Base-by-base conservation (phyloP, 1,284 basidiomycete genomes). In the Ganoderma lingzhi region DNA sequence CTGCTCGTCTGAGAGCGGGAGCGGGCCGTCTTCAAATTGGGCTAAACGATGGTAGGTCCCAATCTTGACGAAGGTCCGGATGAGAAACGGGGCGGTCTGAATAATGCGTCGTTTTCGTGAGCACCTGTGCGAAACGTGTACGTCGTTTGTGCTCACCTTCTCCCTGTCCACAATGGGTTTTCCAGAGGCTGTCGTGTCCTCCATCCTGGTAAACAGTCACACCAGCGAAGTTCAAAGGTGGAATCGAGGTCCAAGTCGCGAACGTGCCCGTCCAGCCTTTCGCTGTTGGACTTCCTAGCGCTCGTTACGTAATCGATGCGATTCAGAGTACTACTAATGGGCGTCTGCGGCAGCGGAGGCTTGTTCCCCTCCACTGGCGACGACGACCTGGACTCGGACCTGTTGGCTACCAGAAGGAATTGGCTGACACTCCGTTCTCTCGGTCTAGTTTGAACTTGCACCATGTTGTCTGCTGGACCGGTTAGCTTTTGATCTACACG, bases 51-150 rank as follows among this genome's bases (percentile, higher is more conserved):
- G 93, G 78, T 93, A 93, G 41, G 86, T 82, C 15, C 91, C 91
- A 51, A 93, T 87, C 85, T 93, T 93, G 68, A 94, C 85, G 79
- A 94, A 94, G n/a, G 92, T 85, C 66, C 93, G 86, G 42, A 94
- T 88, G 68, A 94, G 86, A 79, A 94, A 94, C 6, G 93, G 93
- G 0, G 90, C 85, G 10, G 89, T 92, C 92, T 94, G 70, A 5
- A 32, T 28, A 28, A 37, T 10, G 62, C 30, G 44, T 35, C 62
- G 23, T 45, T 15, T 9, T 30, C 30, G 8, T 41, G 41, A 53
- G 44, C 48, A 3, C n/a, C 9, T 3, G 10, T 30, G 5, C 12
- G 48, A 55, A 9, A 48, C 44, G 28, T 10, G 17, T 32, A 58
- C 19, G 39, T 30, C 17, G 35, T 8, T 10, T 23, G 23, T 10